Evolutionary conservation across 129 eudicot species (phyloP).

Genomic region (Mikania micrantha): DNA sequence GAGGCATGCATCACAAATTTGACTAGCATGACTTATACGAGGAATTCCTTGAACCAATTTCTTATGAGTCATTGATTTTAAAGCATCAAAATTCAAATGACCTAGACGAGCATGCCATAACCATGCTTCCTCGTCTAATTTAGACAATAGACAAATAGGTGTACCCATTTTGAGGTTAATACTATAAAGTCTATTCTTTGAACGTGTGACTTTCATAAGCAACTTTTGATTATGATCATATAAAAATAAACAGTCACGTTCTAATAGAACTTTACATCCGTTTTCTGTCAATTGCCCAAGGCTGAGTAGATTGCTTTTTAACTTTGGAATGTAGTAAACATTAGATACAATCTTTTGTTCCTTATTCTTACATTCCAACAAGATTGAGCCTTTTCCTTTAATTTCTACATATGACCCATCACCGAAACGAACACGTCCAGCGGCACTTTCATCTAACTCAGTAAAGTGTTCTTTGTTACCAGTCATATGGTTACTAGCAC

Average conservation of each 20-base stretch:
- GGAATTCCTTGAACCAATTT: neutral
- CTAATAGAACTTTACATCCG: neutral
- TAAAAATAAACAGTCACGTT: too few relatives aligned
- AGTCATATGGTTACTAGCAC: neutral
- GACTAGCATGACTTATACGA: neutral
- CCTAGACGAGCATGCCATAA: neutral
- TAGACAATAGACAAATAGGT: neutral
- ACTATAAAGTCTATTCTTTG: too few relatives aligned
- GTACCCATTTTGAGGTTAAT: neutral
- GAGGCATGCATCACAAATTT: too few relatives aligned
- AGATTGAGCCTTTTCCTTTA: too few relatives aligned
- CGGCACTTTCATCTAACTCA: too few relatives aligned
- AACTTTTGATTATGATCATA: too few relatives aligned
- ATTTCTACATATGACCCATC: too few relatives aligned
- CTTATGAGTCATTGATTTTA: neutral
- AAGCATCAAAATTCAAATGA: neutral
- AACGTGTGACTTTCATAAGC: too few relatives aligned
- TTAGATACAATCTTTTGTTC: too few relatives aligned
- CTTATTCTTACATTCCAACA: too few relatives aligned
- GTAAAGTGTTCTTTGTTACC: too few relatives aligned
- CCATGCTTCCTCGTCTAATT: neutral
- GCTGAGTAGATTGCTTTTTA: neutral
- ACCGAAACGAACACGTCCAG: too few relatives aligned
- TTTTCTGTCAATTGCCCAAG: neutral
- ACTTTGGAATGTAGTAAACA: neutral